Evolutionary conservation across 192 early-diverging fungal genomes (phyloP), one percentile per base, ranked within the genome.

Genomic region (Blastocladiella britannica): DNA sequence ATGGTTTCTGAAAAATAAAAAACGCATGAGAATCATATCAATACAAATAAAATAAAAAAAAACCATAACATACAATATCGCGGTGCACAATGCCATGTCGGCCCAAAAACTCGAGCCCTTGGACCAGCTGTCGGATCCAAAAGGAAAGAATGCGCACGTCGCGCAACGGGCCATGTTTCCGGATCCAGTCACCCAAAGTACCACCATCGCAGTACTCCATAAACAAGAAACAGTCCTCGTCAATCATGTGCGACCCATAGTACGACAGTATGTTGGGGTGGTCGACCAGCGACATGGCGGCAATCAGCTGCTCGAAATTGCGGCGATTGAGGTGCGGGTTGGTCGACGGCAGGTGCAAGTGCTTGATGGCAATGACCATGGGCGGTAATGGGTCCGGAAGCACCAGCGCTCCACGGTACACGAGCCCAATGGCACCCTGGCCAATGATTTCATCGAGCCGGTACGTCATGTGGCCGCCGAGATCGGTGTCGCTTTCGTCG

Each of bases 211-310:
- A 93, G 59, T 86, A 84, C 67, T 93, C 90, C 90, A 93, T 93
- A 65, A 93, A 93, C 53, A 88, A 72, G 52, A 80, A 83, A 7
- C 87, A 81, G 63, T 82, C 85, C 54, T 93, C 88, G 59, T 87
- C 75, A 62, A 85, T 87, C 24, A 93, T 87, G 61, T 93, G 88
- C 56, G 89, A 85, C 9, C 86, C 88, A 61, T 83, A 86, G 65
- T 93, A 93, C 31, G 78, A 76, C 29, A 93, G 83, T 63, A 93
- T 88, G 67, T 93, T 93, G 15, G 80, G 80, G 60, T 93, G 88
- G 63, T 86, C 73, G 54, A 93, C 68, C 74, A 87, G 81, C 57
- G 85, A 80, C 82, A 93, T 83, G 20, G 90, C 84, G 56, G 79
- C 80, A 86, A 93, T 93, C 65, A 90, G 87, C 31, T 89, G 87